Base-by-base conservation (phyloP, 768 basidiomycete genomes). In the Cyclocybe cylindracea region DNA sequence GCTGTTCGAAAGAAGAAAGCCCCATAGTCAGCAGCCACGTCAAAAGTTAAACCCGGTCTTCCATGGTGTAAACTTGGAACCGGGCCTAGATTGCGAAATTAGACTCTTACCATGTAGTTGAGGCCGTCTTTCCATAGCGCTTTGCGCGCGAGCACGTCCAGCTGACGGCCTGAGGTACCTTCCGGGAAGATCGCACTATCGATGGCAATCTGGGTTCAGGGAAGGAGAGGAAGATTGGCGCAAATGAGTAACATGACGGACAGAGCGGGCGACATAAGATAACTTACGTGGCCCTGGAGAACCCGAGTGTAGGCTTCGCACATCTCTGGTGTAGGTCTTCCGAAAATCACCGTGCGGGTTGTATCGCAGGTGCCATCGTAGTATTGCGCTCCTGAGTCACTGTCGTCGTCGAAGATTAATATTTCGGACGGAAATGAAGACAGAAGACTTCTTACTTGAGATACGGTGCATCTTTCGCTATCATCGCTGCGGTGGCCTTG, bases 271-370 rank as follows among this genome's bases (percentile, higher is more conserved):
- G 55, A 48, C 57, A 46, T 60, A 48, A 39, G 62, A 54, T 54
- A 62, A 79, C 90, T 62, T 75, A 93, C 91, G 73, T 99, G 97
- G 7, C 95, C 96, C 71, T 99, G 97, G 51, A 99, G 67, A 39
- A 98, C 97, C 41, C 94, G 79, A 31, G 97, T 99, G 70, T 86
- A 99, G 1, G 96, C 94, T 58, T 94, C 89, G 65, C 84, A 87
- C 66, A 92, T 86, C 56, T 92, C 88, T n/a, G 76, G 54, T n/a
- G 87, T 84, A 6, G 91, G 90, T n/a, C 85, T 80, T 38, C 94
- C 93, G 63, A 95, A 91, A 71, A 93, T 90, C 29, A 92, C 70
- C 1, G 90, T 91, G 44, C 89, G 81, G 10, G 87, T 89, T 19
- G 87, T 90, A 63, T 91, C 87, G 68, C 87, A 89, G 8, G 96